Percentiles rank a stretch among this genome's conserved stretches.
Evolutionary conservation across 345 rosid genomes (phyloP).

Genomic region (Eucalyptus curtisii): DNA sequence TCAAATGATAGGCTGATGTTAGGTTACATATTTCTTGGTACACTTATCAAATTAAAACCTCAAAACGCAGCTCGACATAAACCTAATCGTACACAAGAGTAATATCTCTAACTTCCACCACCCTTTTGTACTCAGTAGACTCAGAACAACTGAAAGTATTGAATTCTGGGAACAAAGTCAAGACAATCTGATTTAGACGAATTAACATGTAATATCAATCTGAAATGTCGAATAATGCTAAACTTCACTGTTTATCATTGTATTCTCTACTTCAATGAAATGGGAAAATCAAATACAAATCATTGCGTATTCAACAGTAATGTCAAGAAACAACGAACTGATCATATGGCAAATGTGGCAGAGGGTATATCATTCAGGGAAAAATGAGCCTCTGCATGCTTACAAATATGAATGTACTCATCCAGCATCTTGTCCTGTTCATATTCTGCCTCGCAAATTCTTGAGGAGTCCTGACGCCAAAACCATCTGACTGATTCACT

Average conservation of each 20-base stretch:
- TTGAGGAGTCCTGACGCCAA: constrained; percentile 35
- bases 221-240: not conserved
- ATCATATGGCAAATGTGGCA: not conserved
- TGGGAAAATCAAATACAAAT: not conserved
- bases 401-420: constrained; percentile 37
- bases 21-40: not conserved
- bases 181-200: not conserved
- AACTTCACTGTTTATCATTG: not conserved
- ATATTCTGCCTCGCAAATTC: constrained; percentile 34
- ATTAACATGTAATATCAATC: not conserved
- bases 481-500: constrained; percentile 25
- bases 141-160: not conserved
- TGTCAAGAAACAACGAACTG: not conserved
- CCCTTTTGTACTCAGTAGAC: not conserved
- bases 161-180: not conserved
- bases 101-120: not conserved
- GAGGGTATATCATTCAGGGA: not conserved
- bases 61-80: not conserved
- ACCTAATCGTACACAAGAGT: not conserved
- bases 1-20: not conserved
- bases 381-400: constrained; percentile 19
- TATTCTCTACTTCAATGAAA: not conserved
- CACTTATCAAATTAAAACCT: not conserved
- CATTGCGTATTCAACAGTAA: not conserved
- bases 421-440: constrained; percentile 15